These are phyloP conservation scores for Dactylorhiza incarnata DNA, from an alignment of 106 monocot species.

Conservation along the genomic window DNA sequence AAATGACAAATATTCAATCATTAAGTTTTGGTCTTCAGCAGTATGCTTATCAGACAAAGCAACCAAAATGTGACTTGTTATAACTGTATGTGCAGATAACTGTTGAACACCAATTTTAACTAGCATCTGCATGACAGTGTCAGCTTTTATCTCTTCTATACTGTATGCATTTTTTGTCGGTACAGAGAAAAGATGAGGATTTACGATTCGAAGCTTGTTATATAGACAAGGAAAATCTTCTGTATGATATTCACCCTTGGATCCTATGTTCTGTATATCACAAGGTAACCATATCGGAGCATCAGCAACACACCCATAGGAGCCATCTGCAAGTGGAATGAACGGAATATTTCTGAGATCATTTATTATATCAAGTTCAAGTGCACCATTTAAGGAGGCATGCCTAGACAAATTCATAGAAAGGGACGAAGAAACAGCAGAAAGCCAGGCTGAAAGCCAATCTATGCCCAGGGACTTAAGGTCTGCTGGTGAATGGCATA, in stretches of 20 bases:
- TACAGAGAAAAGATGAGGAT: slow-evolving; percentile 40
- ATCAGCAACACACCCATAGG: slow-evolving; percentile 55
- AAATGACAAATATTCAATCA: slow-evolving; percentile 77
- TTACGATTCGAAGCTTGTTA: slow-evolving; percentile 56
- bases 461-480: slow-evolving; percentile 47
- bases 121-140: slow-evolving; percentile 45
- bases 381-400: slow-evolving; percentile 18
- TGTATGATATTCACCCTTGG: slow-evolving; percentile 33
- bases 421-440: slow-evolving; percentile 34
- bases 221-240: slow-evolving; percentile 62
- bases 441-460: slow-evolving; percentile 79
- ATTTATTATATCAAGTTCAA: slow-evolving; percentile 55
- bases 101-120: slow-evolving; percentile 65
- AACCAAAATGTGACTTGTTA: slow-evolving; percentile 58
- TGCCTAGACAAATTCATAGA: slow-evolving; percentile 27
- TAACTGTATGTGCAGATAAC: slow-evolving; percentile 81
- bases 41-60: slow-evolving; percentile 24
- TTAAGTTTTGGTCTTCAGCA: slow-evolving; percentile 30
- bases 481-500: slow-evolving; percentile 33
- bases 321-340: slow-evolving; percentile 85
- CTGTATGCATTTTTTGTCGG: slow-evolving; percentile 17
- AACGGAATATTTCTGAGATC: slow-evolving; percentile 55
- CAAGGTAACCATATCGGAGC: slow-evolving; percentile 95
- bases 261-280: slow-evolving; percentile 35
- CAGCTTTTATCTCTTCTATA: slow-evolving; percentile 27